These are phyloP conservation scores for Beauveria sp. DNA, from an alignment of 2,329 filamentous ascomycete genomes.

Conservation along the genomic window DNA sequence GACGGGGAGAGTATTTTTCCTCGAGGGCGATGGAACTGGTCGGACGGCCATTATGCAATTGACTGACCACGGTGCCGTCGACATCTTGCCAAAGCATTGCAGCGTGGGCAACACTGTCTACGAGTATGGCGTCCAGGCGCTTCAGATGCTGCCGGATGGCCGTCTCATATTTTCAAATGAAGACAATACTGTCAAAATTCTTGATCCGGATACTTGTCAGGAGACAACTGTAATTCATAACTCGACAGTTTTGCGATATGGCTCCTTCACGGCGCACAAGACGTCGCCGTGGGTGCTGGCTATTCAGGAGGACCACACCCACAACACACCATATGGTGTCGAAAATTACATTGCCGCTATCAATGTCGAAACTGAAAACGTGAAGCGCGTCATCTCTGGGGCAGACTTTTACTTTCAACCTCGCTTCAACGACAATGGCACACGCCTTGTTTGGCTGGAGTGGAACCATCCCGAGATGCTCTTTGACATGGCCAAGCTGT, in stretches of 20 bases:
- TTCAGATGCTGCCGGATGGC: constrained; percentile 30
- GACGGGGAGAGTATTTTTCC: constrained; percentile 29
- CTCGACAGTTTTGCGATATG: constrained; percentile 31
- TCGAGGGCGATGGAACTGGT: constrained; percentile 32
- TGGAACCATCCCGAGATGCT: constrained; percentile 44
- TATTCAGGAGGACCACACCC: constrained; percentile 39
- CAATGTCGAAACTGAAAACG: constrained; percentile 28
- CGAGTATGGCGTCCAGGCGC: constrained; percentile 44
- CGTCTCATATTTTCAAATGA: constrained; percentile 40
- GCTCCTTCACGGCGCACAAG: constrained; percentile 37
- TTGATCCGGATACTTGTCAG: constrained; percentile 29
- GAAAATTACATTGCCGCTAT: constrained; percentile 26
- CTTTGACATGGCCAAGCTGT: constrained; percentile 35
- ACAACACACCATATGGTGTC: constrained; percentile 20
- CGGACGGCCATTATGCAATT: constrained; percentile 38
- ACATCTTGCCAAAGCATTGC: constrained; percentile 36
- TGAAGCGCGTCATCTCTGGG: constrained; percentile 29
- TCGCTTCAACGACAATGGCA: constrained; percentile 35
- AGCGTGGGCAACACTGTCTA: constrained; percentile 40
- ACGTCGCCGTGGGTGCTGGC: constrained; percentile 37
- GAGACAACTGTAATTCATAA: constrained; percentile 26
- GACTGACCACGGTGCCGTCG: constrained; percentile 22
- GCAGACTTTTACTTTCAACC: constrained; percentile 42
- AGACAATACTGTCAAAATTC: constrained; percentile 34
- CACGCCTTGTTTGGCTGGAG: constrained; percentile 37